Conservation (phyloP, 768 basidiomycete genomes). For the Lactarius sp. region DNA sequence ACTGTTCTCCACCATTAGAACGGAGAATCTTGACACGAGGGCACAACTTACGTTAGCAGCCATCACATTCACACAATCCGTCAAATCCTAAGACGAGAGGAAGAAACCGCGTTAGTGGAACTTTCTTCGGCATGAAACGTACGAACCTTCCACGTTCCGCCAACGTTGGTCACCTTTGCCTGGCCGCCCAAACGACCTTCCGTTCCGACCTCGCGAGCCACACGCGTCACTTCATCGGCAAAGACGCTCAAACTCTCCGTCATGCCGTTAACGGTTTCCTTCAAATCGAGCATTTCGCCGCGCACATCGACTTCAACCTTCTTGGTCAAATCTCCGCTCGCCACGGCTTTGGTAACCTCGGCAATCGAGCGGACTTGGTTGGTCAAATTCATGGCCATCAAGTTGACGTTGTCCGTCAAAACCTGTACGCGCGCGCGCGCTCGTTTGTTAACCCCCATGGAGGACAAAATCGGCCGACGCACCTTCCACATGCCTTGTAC, state of each 20-base stretch:
- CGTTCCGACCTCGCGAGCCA: slow-evolving; percentile 95
- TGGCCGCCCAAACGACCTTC: slow-evolving; percentile 94
- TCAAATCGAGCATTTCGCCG: slow-evolving; percentile 86
- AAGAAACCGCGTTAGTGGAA: not conserved
- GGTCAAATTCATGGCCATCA: slow-evolving; percentile 88
- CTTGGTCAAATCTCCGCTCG: slow-evolving; percentile 87
- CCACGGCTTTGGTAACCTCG: slow-evolving; percentile 92
- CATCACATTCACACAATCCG: slow-evolving; percentile 96
- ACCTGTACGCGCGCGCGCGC: slow-evolving; percentile 31
- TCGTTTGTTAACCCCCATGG: not conserved
- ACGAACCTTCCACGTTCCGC: slow-evolving; percentile 86
- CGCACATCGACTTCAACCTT: slow-evolving; percentile 89
- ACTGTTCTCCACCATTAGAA: slow-evolving; percentile 36
- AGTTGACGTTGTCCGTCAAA: slow-evolving; percentile 76
- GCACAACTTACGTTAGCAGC: slow-evolving; percentile 68
- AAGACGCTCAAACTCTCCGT: slow-evolving; percentile 82
- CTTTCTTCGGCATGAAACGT: not conserved
- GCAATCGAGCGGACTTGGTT: slow-evolving; percentile 91
- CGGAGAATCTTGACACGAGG: slow-evolving; percentile 4
- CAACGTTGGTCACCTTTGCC: slow-evolving; percentile 88
- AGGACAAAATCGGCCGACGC: slow-evolving; percentile 14
- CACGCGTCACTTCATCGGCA: slow-evolving; percentile 78
- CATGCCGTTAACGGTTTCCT: slow-evolving; percentile 95
- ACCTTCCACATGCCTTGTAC: slow-evolving; percentile 96
- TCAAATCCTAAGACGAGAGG: slow-evolving; percentile 55